Base-by-base conservation (phyloP, 805 yeast species). In the Barnettozyma botsteinii region DNA sequence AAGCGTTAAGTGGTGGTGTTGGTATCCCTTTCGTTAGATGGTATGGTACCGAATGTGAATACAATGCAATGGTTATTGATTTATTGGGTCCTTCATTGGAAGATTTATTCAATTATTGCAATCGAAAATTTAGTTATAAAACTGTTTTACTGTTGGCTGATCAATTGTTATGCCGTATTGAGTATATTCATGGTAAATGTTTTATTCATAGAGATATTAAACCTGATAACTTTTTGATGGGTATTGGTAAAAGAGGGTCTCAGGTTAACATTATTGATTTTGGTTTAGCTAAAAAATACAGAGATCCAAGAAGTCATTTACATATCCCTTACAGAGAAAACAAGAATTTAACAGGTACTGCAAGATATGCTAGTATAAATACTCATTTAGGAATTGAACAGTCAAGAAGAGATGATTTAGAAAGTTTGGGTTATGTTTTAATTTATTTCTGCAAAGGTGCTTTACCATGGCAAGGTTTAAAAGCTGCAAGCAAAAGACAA, bases 321-420 rank as follows among this genome's bases (percentile, higher is more conserved):
- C 98, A 91, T 62, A 93, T 93, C 43, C 96, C 97, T 11, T 93
- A 91, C 65, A 77, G 96, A 51, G 98, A 91, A 67, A 89, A 91
- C 66, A 91, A 93, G 65, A 88, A 91, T 57, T 76, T 91, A 55
- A 91, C 97, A 13, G 98, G 98, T 57, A 91, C 98, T 20, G 98
- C 98, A 14, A 79, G 98, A 59, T 93, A 91, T 63, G 97, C 97
- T 37, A 77, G 88, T 44, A 82, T 93, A 52, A 91, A 89, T 65
- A 91, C 98, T 26, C 98, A 91, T 66, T 70, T 93, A 61, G 98
- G 98, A 41, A 85, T 91, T 52, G 98, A 91, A 62, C 98, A 91
- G 66, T 80, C 88, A 53, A 80, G 98, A 69, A 79, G 98, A 62
- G 98, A 91, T 65, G 98, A 91, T 62, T 73, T 91, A 54, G 98